Conservation (phyloP, 2,329 filamentous ascomycete species). For the Cordyceps cicadae region DNA sequence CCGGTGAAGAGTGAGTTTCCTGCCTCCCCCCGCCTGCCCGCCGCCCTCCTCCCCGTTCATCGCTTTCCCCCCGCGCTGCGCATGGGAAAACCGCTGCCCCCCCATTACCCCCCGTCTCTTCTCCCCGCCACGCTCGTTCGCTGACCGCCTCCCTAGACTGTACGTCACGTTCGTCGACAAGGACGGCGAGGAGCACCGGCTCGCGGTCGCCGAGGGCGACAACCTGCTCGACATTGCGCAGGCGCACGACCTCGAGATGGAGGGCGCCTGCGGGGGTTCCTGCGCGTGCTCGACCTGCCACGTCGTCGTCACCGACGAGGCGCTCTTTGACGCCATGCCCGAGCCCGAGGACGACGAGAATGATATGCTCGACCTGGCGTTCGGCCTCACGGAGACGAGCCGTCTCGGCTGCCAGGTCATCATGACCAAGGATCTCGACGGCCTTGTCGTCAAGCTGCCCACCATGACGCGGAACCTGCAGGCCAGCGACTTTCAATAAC, state of each 20-base stretch:
- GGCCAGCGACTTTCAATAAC: slow-evolving; percentile 72
- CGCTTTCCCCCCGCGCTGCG: too few species aligned
- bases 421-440: slow-evolving; percentile 87
- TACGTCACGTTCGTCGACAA: slow-evolving; percentile 92
- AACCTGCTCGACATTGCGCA: slow-evolving; percentile 95
- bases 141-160: slow-evolving; percentile 46
- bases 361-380: slow-evolving; percentile 85
- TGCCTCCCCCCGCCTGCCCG: too few species aligned
- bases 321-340: slow-evolving; percentile 68
- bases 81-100: too few species aligned
- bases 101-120: too few species aligned
- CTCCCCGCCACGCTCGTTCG: background rate
- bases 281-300: slow-evolving; percentile 93
- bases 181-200: slow-evolving; percentile 65
- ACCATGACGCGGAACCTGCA: slow-evolving; percentile 95
- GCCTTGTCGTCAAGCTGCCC: slow-evolving; percentile 74
- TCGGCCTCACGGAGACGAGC: slow-evolving; percentile 78
- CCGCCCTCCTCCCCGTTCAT: background rate
- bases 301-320: slow-evolving; percentile 69
- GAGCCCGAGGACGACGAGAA: slow-evolving; percentile 76
- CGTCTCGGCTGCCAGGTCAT: slow-evolving; percentile 81
- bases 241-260: slow-evolving; percentile 93
- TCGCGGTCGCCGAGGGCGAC: slow-evolving; percentile 77
- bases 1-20: slow-evolving; percentile 75
- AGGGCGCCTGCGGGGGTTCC: slow-evolving; percentile 90